Evolutionary conservation across 352 stramenopile genomes (phyloP).

Genomic region (Pythium apleroticum): DNA sequence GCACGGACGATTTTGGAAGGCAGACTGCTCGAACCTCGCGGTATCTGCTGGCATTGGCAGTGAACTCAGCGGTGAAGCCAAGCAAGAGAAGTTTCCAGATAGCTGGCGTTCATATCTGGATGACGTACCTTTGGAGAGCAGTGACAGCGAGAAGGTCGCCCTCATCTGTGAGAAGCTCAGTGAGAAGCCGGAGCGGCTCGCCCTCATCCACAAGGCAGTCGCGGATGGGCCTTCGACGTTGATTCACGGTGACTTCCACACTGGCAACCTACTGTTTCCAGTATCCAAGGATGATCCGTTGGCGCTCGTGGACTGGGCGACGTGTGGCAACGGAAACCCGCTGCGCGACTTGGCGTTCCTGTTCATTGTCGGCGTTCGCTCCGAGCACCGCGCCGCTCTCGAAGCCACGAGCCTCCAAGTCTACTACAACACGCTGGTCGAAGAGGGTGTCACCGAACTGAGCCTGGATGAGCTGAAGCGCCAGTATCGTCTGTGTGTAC

Average conservation of each 20-base stretch:
- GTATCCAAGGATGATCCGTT: conserved; percentile 26
- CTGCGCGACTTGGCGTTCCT: conserved; percentile 82
- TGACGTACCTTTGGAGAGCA: conserved; percentile 37
- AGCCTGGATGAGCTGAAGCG: conserved; percentile 42
- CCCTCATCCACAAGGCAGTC: conserved; percentile 52
- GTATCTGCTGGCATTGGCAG: conserved; percentile 64
- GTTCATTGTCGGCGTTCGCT: conserved; percentile 75
- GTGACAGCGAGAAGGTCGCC: conserved; percentile 33
- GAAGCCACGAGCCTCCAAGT: conserved; percentile 41
- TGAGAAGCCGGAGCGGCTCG: conserved; percentile 35
- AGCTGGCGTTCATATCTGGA: conserved; percentile 57
- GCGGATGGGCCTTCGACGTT: conserved; percentile 51
- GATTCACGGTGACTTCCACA: conserved; percentile 84
- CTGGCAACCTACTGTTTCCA: conserved; percentile 70
- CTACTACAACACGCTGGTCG: conserved; percentile 40
- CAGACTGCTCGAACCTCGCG: conserved; percentile 47
- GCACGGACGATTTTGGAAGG: conserved; percentile 55
- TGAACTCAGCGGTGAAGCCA: conserved; percentile 57
- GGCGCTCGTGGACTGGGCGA: conserved; percentile 83
- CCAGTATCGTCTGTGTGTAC: conserved; percentile 62
- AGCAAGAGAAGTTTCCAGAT: conserved; percentile 58
- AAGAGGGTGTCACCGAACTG: conserved; percentile 26
- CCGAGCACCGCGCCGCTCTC: conserved; percentile 38
- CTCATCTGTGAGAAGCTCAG: conserved; percentile 53
- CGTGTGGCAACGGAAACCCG: conserved; percentile 69